phyloP scores from a whole-genome alignment of 306 rosid genomes.

The Quillaja saponaria region DNA sequence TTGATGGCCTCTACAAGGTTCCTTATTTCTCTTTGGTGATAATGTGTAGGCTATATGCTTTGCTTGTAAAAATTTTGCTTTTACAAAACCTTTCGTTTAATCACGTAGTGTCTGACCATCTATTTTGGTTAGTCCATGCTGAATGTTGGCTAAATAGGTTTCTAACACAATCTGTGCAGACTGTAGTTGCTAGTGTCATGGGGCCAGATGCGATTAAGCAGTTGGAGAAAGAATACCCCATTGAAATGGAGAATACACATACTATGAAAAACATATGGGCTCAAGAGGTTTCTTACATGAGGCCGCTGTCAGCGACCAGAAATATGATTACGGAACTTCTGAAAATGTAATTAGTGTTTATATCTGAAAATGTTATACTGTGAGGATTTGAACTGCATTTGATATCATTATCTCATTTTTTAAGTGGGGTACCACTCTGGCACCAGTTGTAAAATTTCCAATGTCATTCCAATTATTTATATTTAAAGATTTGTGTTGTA shows the following conservation, averaged over 20 bases:
- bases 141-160: slow-evolving; percentile 21
- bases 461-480: too few relatives aligned
- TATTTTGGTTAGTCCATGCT: slow-evolving; percentile 5
- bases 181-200: slow-evolving; percentile 53
- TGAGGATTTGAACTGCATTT: too few relatives aligned
- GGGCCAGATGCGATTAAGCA: slow-evolving; percentile 48
- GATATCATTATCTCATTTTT: too few relatives aligned
- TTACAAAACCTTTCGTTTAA: neutral
- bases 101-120: neutral
- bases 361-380: too few relatives aligned
- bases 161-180: slow-evolving; percentile 50
- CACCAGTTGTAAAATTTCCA: too few relatives aligned
- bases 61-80: slow-evolving; percentile 7
- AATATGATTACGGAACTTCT: slow-evolving; percentile 48
- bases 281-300: slow-evolving; percentile 45
- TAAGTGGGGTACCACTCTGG: too few relatives aligned
- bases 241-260: slow-evolving; percentile 40
- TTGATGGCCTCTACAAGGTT: neutral
- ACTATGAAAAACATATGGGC: slow-evolving; percentile 62
- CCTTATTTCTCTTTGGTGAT: slow-evolving; percentile 8
- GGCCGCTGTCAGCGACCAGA: slow-evolving; percentile 55
- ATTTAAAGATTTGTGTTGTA: too few relatives aligned
- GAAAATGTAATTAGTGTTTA: slow-evolving; percentile 23
- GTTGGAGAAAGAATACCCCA: slow-evolving; percentile 44
- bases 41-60: neutral